phyloP scores from a whole-genome alignment of 257 asterid species.

The Voacanga thouarsii region DNA sequence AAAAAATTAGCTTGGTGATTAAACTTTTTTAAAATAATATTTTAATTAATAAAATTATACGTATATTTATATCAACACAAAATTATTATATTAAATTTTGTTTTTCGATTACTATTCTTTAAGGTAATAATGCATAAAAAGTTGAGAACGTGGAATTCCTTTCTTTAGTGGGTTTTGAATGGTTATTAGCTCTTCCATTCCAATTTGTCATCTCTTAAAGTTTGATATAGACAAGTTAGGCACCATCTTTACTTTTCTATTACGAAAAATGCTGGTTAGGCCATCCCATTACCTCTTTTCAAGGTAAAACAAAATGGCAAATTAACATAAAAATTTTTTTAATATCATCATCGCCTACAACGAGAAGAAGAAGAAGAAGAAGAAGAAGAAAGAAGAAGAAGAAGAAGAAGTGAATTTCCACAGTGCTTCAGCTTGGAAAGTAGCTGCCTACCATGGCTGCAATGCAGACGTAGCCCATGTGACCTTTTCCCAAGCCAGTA shows the following conservation, averaged over 20 bases:
- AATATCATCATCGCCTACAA: not conserved
- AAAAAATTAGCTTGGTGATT: too few species aligned
- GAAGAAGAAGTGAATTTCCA: not conserved
- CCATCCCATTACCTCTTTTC: not conserved
- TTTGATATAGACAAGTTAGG: slow-evolving; percentile 1
- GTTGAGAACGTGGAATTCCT: not conserved
- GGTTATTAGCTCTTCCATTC: not conserved
- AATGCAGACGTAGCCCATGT: not conserved
- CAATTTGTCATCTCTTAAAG: not conserved
- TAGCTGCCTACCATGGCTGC: not conserved
- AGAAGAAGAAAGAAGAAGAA: not conserved
- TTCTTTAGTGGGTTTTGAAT: not conserved
- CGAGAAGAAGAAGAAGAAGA: not conserved
- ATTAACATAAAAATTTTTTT: not conserved
- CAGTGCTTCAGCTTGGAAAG: not conserved
- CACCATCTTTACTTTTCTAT: slow-evolving; percentile 5
- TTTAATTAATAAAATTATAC: too few species aligned
- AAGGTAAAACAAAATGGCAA: not conserved
- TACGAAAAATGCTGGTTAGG: not conserved
- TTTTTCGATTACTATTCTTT: not conserved
- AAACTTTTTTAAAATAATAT: too few species aligned
- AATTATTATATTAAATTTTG: too few species aligned
- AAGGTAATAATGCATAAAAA: not conserved
- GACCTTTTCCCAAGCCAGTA: not conserved
- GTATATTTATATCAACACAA: too few species aligned